Conservation (phyloP, 169 alveolate genomes). For the Plasmodium inui region DNA sequence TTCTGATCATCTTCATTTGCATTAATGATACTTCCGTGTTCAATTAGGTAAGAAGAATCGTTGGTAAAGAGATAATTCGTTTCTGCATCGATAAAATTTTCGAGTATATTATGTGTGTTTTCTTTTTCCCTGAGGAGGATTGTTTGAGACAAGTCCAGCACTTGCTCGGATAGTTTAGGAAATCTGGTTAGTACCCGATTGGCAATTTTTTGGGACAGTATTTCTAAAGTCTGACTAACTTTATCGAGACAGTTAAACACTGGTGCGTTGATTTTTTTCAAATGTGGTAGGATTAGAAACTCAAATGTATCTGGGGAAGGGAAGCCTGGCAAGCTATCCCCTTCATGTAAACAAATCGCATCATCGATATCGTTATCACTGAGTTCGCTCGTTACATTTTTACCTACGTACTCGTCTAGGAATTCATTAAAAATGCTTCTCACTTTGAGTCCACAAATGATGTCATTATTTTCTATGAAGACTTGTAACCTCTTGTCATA, state of each 20-base stretch:
- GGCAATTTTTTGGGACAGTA: slow-evolving; percentile 92
- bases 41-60: slow-evolving; percentile 92
- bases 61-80: slow-evolving; percentile 95
- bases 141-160: slow-evolving; percentile 89
- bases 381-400: slow-evolving; percentile 87
- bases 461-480: slow-evolving; percentile 84
- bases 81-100: slow-evolving; percentile 92
- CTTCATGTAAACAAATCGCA: slow-evolving; percentile 98
- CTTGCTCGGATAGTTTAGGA: slow-evolving; percentile 93
- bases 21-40: slow-evolving; percentile 84
- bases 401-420: slow-evolving; percentile 90
- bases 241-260: slow-evolving; percentile 80
- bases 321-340: slow-evolving; percentile 98
- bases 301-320: slow-evolving; percentile 98
- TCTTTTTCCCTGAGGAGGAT: slow-evolving; percentile 92
- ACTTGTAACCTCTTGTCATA: slow-evolving; percentile 92
- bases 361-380: slow-evolving; percentile 95
- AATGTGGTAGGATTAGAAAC: slow-evolving; percentile 94
- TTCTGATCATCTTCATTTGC: slow-evolving; percentile 76
- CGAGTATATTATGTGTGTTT: slow-evolving; percentile 89
- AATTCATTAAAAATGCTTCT: slow-evolving; percentile 92
- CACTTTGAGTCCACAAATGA: slow-evolving; percentile 90
- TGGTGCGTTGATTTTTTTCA: slow-evolving; percentile 89
- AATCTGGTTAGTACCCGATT: slow-evolving; percentile 93
- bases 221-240: slow-evolving; percentile 90